Base-by-base conservation (phyloP, 441 rosid species). In the Cnidoscolus chayamansa region DNA sequence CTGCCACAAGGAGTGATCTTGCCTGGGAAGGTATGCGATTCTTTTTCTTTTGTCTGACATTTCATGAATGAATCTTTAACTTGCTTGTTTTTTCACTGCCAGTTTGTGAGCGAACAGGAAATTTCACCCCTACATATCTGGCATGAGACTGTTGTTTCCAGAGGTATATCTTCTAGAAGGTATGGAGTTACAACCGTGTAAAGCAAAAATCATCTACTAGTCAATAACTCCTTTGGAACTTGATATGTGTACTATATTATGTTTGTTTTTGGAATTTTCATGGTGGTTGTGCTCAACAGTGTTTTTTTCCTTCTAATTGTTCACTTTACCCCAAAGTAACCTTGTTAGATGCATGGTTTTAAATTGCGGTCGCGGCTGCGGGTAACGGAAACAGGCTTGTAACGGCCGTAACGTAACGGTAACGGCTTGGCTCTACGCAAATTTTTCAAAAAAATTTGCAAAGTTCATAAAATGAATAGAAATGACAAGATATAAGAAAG, bases 1-100 rank as follows among this genome's bases (percentile, higher is more conserved):
- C 70, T 65, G 58, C 69, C 68, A 25, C 55, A 55, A 6, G 82
- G 77, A 19, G 77, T 76, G 50, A 63, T 64, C 12, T 51, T 79
- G 12, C 79, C 82, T 17, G 5, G 43, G 1, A 76, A 65, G 82
- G 82, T 76, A 51, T 58, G 60, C 37, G 51, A 10, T 48, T 48
- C 13, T 5, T 8, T 11, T 58, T 5, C 43, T 45, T 60, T 59
- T 0, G 5, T 11, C 13, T 55, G 50, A 7, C 1, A 35, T 61
- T 61, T 16, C 19, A 7, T 6, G 48, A 61, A 35, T 16, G 3
- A 61, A 55, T 30, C 16, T 68, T 30, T 19, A 37, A 5, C 11
- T n/a, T 69, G 13, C 7, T 16, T 19, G 9, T 17, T 48, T 54
- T 45, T 54, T 2, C n/a, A 3, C 6, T 65, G 11, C 37, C 60